These are phyloP conservation scores for Aureobasidium melanogenum DNA, from an alignment of 2,329 filamentous ascomycete species.

Conservation along the genomic window DNA sequence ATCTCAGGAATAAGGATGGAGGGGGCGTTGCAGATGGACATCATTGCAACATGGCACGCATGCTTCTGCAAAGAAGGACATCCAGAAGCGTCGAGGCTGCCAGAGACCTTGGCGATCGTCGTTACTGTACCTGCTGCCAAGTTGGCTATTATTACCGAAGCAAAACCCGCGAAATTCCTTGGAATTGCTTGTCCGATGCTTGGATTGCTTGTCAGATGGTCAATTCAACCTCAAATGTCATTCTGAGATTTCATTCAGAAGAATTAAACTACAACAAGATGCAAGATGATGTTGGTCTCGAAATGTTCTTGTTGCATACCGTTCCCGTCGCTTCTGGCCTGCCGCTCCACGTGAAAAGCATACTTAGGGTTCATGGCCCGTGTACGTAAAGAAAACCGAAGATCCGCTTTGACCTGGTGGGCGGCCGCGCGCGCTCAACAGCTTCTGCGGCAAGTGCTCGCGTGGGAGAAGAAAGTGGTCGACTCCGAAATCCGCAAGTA, in stretches of 20 bases:
- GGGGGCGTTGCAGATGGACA: not conserved
- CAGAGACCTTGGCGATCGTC: not conserved
- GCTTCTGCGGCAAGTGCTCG: not conserved
- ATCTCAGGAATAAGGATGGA: not conserved
- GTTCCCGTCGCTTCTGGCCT: not conserved
- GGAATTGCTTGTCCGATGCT: constrained; percentile 2
- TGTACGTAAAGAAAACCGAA: constrained; percentile 1
- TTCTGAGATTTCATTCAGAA: not conserved
- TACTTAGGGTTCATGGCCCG: not conserved
- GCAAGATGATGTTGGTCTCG: not conserved
- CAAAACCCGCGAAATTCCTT: not conserved
- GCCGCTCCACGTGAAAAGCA: not conserved
- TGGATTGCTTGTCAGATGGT: not conserved
- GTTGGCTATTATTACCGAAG: not conserved
- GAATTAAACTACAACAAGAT: not conserved
- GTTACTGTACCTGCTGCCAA: not conserved
- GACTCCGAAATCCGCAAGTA: not conserved
- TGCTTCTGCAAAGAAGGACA: not conserved
- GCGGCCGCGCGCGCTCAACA: constrained; percentile 7
- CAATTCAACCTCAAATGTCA: not conserved
- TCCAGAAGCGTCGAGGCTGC: not conserved
- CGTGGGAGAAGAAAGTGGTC: not conserved
- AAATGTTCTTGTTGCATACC: not conserved
- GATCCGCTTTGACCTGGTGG: not conserved
- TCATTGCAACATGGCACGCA: not conserved